Evolutionary conservation across 2,329 filamentous ascomycete species (phyloP).

Genomic region (Colletotrichum sp.): DNA sequence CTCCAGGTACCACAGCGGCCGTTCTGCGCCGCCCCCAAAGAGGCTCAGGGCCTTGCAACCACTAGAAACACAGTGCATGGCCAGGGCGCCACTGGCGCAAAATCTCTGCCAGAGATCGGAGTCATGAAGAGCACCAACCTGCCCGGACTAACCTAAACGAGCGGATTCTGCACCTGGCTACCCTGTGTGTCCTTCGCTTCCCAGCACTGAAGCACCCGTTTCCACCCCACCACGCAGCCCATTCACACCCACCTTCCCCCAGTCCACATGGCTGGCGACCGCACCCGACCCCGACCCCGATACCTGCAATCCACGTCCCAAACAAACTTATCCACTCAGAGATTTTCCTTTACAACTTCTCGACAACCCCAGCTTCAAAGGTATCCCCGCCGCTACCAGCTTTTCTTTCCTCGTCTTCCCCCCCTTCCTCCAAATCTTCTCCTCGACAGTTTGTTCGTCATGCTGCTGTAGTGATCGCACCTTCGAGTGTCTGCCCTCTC

Average conservation of each 20-base stretch:
- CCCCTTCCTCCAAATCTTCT: background rate
- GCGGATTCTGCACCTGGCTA: background rate
- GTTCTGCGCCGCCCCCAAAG: background rate
- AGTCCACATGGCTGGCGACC: constrained; percentile 14
- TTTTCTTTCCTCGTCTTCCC: background rate
- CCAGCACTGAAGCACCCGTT: background rate
- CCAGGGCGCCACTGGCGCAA: constrained; percentile 2
- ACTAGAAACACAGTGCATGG: constrained; percentile 6
- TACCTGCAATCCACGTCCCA: constrained; percentile 12
- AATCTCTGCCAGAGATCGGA: constrained; percentile 7
- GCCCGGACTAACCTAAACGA: constrained; percentile 3
- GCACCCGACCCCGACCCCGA: constrained; percentile 19
- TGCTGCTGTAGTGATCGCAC: constrained; percentile 18
- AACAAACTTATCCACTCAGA: constrained; percentile 22
- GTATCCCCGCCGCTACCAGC: background rate
- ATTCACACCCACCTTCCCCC: constrained; percentile 7
- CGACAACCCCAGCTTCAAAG: constrained; percentile 21
- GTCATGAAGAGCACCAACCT: constrained; percentile 5
- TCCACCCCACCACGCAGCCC: constrained; percentile 5
- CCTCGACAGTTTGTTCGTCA: constrained; percentile 11
- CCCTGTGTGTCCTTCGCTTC: background rate
- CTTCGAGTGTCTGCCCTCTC: constrained; percentile 9
- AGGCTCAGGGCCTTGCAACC: constrained; percentile 9
- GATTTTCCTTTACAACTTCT: constrained; percentile 23
- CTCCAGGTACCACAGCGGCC: background rate